phyloP scores from a whole-genome alignment of 169 alveolate species.

The Eimeria mitis region DNA sequence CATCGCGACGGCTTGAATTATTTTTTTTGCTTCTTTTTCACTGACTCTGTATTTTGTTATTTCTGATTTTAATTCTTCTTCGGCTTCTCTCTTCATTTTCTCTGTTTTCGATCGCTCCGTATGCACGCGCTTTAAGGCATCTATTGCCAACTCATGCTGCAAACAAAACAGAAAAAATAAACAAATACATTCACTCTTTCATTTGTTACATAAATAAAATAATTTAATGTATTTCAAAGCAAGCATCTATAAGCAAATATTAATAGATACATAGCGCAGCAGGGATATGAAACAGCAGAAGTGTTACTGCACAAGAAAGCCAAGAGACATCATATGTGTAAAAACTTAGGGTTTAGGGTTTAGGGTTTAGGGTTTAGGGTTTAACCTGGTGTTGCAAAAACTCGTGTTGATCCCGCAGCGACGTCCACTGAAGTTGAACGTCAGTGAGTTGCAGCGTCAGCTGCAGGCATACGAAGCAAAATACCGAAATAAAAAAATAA shows the following conservation, averaged over 20 bases:
- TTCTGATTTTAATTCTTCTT: background rate
- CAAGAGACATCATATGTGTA: too few relatives aligned
- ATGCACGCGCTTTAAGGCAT: background rate
- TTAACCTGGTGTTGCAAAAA: slow-evolving; percentile 10
- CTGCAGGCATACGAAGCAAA: background rate
- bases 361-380: background rate
- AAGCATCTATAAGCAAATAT: too few relatives aligned
- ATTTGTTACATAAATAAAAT: too few relatives aligned
- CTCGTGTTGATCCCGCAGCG: slow-evolving; percentile 4
- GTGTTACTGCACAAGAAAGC: too few relatives aligned
- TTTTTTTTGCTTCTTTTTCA: background rate
- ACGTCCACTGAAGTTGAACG: background rate
- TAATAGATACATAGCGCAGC: background rate
- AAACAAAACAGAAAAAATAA: background rate
- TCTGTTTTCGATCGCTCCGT: background rate
- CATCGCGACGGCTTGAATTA: background rate
- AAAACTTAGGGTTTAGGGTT: too few relatives aligned
- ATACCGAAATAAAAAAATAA: background rate
- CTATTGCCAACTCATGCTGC: background rate
- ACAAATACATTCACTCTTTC: too few relatives aligned
- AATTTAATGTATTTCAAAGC: too few relatives aligned
- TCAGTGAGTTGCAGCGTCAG: slow-evolving; percentile 14
- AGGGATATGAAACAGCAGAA: background rate
- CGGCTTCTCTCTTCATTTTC: background rate
- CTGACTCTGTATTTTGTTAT: background rate